phyloP scores from a whole-genome alignment of 495 filamentous ascomycete genomes.

The Hypoxylon trugodes region DNA sequence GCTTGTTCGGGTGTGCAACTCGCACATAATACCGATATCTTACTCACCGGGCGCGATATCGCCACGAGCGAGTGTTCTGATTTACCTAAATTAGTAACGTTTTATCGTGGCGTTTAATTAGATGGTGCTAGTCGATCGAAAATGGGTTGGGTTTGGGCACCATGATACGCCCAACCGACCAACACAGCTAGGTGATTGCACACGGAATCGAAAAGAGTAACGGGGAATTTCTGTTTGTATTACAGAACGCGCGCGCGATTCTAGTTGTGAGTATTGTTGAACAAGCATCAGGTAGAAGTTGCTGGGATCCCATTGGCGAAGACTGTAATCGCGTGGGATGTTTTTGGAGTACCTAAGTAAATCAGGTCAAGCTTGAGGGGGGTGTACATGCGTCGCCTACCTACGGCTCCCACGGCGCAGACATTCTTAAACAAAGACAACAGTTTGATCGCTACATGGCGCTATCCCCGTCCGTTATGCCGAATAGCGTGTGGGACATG shows the following conservation, averaged over 20 bases:
- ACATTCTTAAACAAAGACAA: background rate
- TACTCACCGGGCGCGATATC: background rate
- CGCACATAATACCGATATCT: too few species aligned
- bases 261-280: background rate
- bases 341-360: background rate
- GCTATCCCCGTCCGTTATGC: conserved; percentile 17
- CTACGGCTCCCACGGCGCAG: background rate
- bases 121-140: background rate
- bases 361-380: conserved; percentile 1
- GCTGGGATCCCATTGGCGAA: conserved; percentile 1
- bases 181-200: too few species aligned
- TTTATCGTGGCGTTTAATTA: conserved; percentile 6
- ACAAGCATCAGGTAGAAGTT: background rate
- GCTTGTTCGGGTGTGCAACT: conserved; percentile 10
- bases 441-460: conserved; percentile 18
- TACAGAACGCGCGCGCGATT: conserved; percentile 1
- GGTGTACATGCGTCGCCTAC: background rate
- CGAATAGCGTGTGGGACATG: conserved; percentile 16
- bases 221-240: too few species aligned
- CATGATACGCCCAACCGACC: too few species aligned
- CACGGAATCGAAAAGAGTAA: too few species aligned
- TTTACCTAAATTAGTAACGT: background rate
- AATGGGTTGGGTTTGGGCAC: background rate
- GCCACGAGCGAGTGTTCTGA: conserved; percentile 6
- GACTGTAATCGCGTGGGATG: conserved; percentile 3